A percentile compares a stretch with the other conserved stretches of the same genome.
These are phyloP conservation scores for Rhodosporidiobolus sp. DNA, from an alignment of 768 basidiomycete species.

Conservation along the genomic window DNA sequence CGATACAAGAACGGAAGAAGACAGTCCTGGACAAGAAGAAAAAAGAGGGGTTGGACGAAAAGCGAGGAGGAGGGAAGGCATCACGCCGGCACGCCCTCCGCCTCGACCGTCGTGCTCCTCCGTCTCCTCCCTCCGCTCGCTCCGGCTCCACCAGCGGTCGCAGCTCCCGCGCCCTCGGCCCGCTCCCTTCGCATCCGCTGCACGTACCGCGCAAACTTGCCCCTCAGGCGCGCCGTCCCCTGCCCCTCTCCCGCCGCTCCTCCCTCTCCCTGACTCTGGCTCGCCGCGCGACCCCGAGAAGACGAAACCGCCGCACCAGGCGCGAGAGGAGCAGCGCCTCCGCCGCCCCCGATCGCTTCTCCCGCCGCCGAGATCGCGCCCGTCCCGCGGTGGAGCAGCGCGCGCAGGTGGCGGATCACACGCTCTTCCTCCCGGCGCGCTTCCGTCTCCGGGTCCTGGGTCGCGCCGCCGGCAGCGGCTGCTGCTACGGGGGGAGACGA, in stretches of 20 bases:
- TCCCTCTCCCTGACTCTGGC: too few relatives aligned
- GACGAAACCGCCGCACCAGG: background rate
- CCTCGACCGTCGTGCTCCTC: background rate
- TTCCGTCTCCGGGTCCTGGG: background rate
- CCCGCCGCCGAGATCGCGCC: background rate
- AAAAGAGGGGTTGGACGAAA: background rate
- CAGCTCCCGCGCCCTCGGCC: background rate
- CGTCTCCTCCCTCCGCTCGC: background rate
- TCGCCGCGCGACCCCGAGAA: too few relatives aligned
- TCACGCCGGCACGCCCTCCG: background rate
- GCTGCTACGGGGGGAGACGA: too few relatives aligned
- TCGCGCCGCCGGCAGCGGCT: background rate
- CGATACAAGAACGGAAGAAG: background rate
- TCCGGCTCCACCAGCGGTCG: background rate
- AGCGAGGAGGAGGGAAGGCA: background rate
- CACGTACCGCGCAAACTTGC: background rate
- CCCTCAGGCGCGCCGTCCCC: background rate
- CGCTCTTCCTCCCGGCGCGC: slow-evolving; percentile 26
- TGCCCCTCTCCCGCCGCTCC: background rate
- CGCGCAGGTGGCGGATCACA: slow-evolving; percentile 32
- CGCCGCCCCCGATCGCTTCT: background rate
- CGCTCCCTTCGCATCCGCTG: background rate
- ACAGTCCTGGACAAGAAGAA: background rate
- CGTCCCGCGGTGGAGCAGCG: slow-evolving; percentile 20
- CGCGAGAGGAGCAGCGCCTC: background rate